Percentiles rank a stretch among this genome's conserved stretches.
phyloP scores from a whole-genome alignment of 2,329 filamentous ascomycete species.

The Cladophialophora chaetospira region DNA sequence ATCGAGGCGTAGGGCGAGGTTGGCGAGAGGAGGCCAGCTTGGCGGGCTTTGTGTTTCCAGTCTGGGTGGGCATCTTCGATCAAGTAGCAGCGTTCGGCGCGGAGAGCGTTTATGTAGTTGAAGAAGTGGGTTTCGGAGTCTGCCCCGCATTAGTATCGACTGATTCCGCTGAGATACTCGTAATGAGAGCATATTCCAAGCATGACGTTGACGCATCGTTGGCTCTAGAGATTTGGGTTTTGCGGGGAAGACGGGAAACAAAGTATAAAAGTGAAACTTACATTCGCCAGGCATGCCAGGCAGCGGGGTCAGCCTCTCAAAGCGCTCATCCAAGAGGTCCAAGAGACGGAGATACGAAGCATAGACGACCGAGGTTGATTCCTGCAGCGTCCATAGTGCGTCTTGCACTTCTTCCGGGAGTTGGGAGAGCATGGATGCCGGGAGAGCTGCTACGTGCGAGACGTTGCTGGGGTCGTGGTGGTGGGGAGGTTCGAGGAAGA shows the following conservation, averaged over 20 bases:
- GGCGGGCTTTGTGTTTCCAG: constrained; percentile 30
- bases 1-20: constrained; percentile 16
- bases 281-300: constrained; percentile 17
- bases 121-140: constrained; percentile 29
- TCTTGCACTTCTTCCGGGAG: constrained; percentile 28
- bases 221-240: background rate
- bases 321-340: constrained; percentile 26
- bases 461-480: constrained; percentile 27
- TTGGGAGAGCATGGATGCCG: constrained; percentile 24
- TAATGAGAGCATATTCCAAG: too few relatives aligned
- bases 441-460: constrained; percentile 27
- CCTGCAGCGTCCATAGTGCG: constrained; percentile 27
- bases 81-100: constrained; percentile 27
- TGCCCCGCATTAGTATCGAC: constrained; percentile 1
- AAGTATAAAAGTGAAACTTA: constrained; percentile 6
- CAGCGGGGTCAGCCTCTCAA: constrained; percentile 26
- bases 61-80: constrained; percentile 29
- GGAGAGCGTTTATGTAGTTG: constrained; percentile 30
- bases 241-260: background rate
- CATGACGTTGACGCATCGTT: background rate
- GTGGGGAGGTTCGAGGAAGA: constrained; percentile 29
- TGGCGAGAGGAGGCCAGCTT: constrained; percentile 12
- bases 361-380: constrained; percentile 31
- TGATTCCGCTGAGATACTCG: background rate
- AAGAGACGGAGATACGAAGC: constrained; percentile 29